A percentile compares a stretch with the other conserved stretches of the same genome.
Conservation (phyloP, 768 basidiomycete species). For the Pleurotus giganteus region DNA sequence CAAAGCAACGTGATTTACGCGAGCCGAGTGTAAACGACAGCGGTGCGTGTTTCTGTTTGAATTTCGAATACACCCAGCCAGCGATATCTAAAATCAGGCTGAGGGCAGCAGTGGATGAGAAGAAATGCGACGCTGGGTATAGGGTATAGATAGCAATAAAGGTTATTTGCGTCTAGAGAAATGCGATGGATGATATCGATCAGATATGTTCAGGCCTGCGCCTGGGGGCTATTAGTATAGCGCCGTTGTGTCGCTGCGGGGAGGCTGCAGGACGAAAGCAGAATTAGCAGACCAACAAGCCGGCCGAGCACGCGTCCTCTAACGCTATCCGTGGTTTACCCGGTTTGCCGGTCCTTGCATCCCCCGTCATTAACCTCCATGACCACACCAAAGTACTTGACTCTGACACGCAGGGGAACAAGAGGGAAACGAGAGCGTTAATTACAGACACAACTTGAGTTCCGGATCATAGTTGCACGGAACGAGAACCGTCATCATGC, state of each 20-base stretch:
- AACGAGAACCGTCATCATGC: background rate
- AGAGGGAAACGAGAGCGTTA: no score
- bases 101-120: background rate
- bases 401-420: no score
- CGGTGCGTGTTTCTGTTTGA: background rate
- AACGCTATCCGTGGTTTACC: background rate
- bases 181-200: slow-evolving; percentile 3
- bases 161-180: background rate
- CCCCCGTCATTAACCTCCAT: no score
- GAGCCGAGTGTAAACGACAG: background rate
- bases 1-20: slow-evolving; percentile 5
- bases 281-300: background rate
- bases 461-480: no score
- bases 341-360: no score
- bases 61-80: background rate
- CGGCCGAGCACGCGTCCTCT: background rate
- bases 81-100: background rate
- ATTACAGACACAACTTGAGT: no score
- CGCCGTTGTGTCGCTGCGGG: background rate
- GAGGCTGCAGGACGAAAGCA: background rate
- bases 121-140: background rate
- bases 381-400: no score
- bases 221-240: background rate
- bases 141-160: slow-evolving; percentile 1
- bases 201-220: background rate